These are phyloP conservation scores for Ceraceosorus guamensis DNA, from an alignment of 1,284 basidiomycete species.

Conservation along the genomic window DNA sequence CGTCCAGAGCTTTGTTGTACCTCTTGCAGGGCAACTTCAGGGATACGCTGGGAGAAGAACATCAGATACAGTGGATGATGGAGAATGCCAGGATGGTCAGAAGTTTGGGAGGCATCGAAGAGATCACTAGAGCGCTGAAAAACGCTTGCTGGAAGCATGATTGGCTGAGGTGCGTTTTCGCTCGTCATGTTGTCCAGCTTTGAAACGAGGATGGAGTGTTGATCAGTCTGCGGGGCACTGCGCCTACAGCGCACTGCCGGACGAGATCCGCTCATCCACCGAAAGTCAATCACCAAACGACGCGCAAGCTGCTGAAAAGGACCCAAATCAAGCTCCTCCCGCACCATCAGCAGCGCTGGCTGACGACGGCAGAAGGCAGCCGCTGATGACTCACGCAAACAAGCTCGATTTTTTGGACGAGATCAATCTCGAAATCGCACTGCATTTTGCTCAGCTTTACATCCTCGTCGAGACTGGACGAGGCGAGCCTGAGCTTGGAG, in stretches of 20 bases:
- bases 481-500: slow-evolving; percentile 37
- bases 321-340: no score
- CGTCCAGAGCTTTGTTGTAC: slow-evolving; percentile 37
- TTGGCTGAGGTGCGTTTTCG: slow-evolving; percentile 22
- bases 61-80: slow-evolving; percentile 91
- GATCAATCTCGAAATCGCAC: slow-evolving; percentile 44
- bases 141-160: slow-evolving; percentile 84
- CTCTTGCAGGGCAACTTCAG: slow-evolving; percentile 69
- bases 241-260: slow-evolving; percentile 32
- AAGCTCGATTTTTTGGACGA: slow-evolving; percentile 46
- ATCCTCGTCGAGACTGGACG: slow-evolving; percentile 42
- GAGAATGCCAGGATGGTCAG: slow-evolving; percentile 85
- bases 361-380: neutral
- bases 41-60: slow-evolving; percentile 80
- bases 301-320: slow-evolving; percentile 2
- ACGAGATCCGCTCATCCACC: slow-evolving; percentile 26
- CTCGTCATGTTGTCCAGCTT: neutral
- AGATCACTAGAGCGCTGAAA: slow-evolving; percentile 79
- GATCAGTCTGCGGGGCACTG: neutral
- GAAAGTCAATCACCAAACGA: slow-evolving; percentile 16
- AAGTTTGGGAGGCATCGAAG: slow-evolving; percentile 72
- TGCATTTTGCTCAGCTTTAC: slow-evolving; percentile 47
- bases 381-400: slow-evolving; percentile 38
- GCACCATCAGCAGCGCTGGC: no score
- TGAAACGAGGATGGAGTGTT: slow-evolving; percentile 47